These are phyloP conservation scores for Cardamine resedifolia DNA, from an alignment of 345 rosid genomes.

Conservation along the genomic window DNA sequence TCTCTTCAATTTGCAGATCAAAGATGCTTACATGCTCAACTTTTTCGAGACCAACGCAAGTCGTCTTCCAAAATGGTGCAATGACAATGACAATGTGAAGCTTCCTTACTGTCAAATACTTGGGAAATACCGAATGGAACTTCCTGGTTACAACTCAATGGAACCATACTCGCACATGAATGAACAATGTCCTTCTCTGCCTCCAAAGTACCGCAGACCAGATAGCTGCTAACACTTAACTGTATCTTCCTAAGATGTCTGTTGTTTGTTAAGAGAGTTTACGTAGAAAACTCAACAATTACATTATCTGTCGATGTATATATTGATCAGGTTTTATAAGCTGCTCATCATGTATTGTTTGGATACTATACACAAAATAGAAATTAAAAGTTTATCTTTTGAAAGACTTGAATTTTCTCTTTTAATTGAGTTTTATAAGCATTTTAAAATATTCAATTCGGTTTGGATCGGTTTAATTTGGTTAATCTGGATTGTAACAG, in stretches of 20 bases:
- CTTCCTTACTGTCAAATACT: slow-evolving; percentile 86
- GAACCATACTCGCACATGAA: slow-evolving; percentile 89
- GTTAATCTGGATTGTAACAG: neutral
- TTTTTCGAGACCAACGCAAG: slow-evolving; percentile 75
- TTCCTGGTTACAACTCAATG: slow-evolving; percentile 83
- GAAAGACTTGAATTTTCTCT: neutral
- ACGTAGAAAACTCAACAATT: neutral
- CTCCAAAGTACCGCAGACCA: slow-evolving; percentile 72
- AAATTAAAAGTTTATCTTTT: neutral
- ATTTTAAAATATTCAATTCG: neutral
- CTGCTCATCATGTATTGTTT: slow-evolving; percentile 8
- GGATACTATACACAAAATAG: neutral
- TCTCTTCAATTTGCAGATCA: slow-evolving; percentile 50
- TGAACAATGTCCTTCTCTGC: slow-evolving; percentile 81
- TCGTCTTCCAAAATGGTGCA: slow-evolving; percentile 92
- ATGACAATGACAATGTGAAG: slow-evolving; percentile 66
- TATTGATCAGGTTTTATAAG: slow-evolving; percentile 15
- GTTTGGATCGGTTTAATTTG: slow-evolving; percentile 7
- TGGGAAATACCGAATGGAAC: slow-evolving; percentile 88
- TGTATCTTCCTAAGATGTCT: slow-evolving; percentile 5
- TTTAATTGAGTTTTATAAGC: too few species aligned
- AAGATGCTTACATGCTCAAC: slow-evolving; percentile 79
- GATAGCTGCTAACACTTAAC: slow-evolving; percentile 49
- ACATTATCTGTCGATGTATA: slow-evolving; percentile 14
- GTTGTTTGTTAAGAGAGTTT: slow-evolving; percentile 8